Conservation (phyloP, 208 protist species). For the Crithidia mellificae region DNA sequence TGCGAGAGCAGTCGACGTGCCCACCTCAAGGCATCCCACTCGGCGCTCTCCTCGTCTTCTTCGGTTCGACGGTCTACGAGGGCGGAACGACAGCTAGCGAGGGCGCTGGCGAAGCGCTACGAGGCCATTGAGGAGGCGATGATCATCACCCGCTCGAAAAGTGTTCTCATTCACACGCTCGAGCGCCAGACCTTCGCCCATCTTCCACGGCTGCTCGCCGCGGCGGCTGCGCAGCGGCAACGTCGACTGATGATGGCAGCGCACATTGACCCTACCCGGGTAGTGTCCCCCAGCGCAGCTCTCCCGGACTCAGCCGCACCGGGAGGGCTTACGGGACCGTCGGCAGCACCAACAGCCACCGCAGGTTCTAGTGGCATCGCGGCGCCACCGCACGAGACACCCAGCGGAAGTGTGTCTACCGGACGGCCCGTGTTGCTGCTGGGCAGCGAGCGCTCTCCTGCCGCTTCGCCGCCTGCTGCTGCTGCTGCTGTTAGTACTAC, state of each 20-base stretch:
- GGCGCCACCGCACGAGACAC: background rate
- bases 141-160: slow-evolving; percentile 64
- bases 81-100: slow-evolving; percentile 3
- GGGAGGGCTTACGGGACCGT: too few species aligned
- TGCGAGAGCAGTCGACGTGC: background rate
- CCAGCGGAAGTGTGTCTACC: background rate
- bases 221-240: slow-evolving; percentile 27
- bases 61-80: slow-evolving; percentile 5
- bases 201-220: slow-evolving; percentile 22
- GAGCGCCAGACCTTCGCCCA: slow-evolving; percentile 25
- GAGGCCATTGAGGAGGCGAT: slow-evolving; percentile 62
- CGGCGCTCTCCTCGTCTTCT: background rate
- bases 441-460: slow-evolving; percentile 9
- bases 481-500: too few species aligned
- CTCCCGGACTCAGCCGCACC: too few species aligned
- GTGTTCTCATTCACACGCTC: slow-evolving; percentile 52
- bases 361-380: background rate
- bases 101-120: slow-evolving; percentile 36
- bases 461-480: slow-evolving; percentile 2
- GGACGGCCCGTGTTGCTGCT: slow-evolving; percentile 19
- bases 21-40: background rate
- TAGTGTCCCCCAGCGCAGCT: background rate
- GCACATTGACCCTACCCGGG: background rate
- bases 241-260: slow-evolving; percentile 15
- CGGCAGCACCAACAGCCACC: slow-evolving; percentile 1